Percentiles rank a stretch among this genome's conserved stretches.
These are phyloP conservation scores for Incumbomyces lentus DNA, from an alignment of 2,329 filamentous ascomycete genomes.

Conservation along the genomic window DNA sequence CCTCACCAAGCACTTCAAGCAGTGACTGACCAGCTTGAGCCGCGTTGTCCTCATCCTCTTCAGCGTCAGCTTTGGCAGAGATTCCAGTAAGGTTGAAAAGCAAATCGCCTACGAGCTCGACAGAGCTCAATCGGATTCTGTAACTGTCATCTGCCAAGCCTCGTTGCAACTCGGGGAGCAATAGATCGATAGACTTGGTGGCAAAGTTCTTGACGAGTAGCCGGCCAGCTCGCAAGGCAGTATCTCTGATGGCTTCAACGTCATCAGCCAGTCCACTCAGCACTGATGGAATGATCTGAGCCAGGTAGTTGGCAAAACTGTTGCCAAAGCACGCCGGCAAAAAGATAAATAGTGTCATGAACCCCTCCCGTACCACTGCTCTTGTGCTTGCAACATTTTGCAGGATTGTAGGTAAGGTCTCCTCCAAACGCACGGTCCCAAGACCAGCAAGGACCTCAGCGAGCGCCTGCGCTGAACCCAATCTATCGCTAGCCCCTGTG, in stretches of 20 bases:
- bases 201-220: conserved; percentile 98
- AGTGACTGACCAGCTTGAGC: conserved; percentile 88
- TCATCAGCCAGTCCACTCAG: conserved; percentile 90
- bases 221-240: conserved; percentile 84
- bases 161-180: conserved; percentile 88
- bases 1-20: conserved; percentile 85
- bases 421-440: conserved; percentile 83
- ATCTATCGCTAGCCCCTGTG: conserved; percentile 85
- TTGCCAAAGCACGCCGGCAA: conserved; percentile 98
- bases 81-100: conserved; percentile 97
- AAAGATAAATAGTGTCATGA: conserved; percentile 99
- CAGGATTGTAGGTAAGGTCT: conserved; percentile 88
- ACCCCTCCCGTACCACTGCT: conserved; percentile 83
- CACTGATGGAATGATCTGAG: conserved; percentile 90
- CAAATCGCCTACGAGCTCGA: conserved; percentile 91
- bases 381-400: conserved; percentile 93
- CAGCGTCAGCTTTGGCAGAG: conserved; percentile 63
- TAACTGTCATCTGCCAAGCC: conserved; percentile 96
- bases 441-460: conserved; percentile 92
- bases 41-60: conserved; percentile 63
- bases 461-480: conserved; percentile 92
- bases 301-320: conserved; percentile 92
- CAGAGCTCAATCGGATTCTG: conserved; percentile 93
- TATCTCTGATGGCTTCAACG: conserved; percentile 90
- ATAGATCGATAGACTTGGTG: conserved; percentile 81